These are phyloP conservation scores for Lentinula raphanica DNA, from an alignment of 768 basidiomycete genomes.

Conservation along the genomic window DNA sequence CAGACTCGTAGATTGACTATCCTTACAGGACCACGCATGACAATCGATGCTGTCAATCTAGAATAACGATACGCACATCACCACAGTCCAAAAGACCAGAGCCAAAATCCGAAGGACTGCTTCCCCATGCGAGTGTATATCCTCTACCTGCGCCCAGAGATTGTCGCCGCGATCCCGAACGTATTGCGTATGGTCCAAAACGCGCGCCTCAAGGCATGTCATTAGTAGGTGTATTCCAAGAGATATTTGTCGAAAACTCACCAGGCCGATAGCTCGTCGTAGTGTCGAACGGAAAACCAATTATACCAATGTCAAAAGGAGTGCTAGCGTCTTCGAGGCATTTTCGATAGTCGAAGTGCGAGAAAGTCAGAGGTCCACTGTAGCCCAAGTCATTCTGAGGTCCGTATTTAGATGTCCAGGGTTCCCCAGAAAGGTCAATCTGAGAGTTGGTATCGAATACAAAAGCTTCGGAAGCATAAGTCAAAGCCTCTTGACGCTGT, in stretches of 20 bases:
- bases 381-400: constrained; percentile 50
- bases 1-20: too few relatives aligned
- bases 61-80: constrained; percentile 56
- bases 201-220: constrained; percentile 41
- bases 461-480: background rate
- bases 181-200: constrained; percentile 64
- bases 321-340: constrained; percentile 44
- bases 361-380: constrained; percentile 60
- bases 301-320: constrained; percentile 54
- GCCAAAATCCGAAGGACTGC: constrained; percentile 44
- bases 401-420: constrained; percentile 54
- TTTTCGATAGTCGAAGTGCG: constrained; percentile 53
- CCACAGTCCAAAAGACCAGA: constrained; percentile 58
- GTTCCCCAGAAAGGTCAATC: constrained; percentile 15
- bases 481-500: background rate
- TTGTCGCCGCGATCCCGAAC: constrained; percentile 53
- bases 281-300: constrained; percentile 64
- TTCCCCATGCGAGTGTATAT: constrained; percentile 49
- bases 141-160: constrained; percentile 26
- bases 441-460: background rate
- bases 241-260: background rate
- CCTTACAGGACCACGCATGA: too few relatives aligned
- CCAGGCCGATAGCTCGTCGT: constrained; percentile 39
- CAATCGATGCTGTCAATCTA: too few relatives aligned
- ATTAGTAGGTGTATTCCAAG: background rate